A percentile compares a stretch with the other conserved stretches of the same genome.
Conservation (phyloP, 2,329 filamentous ascomycete species). For the Bipolaris victoriae region DNA sequence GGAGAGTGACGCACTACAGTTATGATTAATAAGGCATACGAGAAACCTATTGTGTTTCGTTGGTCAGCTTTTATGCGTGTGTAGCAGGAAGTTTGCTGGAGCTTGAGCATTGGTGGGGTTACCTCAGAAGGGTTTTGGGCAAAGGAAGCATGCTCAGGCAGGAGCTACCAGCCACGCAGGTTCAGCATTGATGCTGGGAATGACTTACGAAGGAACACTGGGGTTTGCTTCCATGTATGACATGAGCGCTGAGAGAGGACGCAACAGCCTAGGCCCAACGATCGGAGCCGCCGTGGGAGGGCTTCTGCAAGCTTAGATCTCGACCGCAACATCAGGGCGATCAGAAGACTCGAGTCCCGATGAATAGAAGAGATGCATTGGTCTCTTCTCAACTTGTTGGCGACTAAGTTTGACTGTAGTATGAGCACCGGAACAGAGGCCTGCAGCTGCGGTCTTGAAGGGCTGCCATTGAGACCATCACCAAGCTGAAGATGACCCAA, state of each 20-base stretch:
- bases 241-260: not conserved
- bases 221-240: not conserved
- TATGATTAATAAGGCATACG: not conserved
- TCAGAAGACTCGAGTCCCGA: not conserved
- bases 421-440: not conserved
- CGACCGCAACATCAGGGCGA: not conserved
- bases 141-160: not conserved
- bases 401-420: not conserved
- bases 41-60: not conserved
- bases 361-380: not conserved
- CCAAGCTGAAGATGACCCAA: not conserved
- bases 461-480: not conserved
- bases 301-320: not conserved
- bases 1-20: not conserved
- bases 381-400: not conserved
- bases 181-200: not conserved
- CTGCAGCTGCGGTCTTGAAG: not conserved
- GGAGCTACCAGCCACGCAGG: not conserved
- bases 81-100: not conserved
- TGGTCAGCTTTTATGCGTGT: not conserved
- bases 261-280: not conserved
- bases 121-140: not conserved
- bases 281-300: not conserved
- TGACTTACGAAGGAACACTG: not conserved
- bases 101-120: not conserved